Base-by-base conservation (phyloP, 768 basidiomycete genomes). In the Kockovaella imperatae region DNA sequence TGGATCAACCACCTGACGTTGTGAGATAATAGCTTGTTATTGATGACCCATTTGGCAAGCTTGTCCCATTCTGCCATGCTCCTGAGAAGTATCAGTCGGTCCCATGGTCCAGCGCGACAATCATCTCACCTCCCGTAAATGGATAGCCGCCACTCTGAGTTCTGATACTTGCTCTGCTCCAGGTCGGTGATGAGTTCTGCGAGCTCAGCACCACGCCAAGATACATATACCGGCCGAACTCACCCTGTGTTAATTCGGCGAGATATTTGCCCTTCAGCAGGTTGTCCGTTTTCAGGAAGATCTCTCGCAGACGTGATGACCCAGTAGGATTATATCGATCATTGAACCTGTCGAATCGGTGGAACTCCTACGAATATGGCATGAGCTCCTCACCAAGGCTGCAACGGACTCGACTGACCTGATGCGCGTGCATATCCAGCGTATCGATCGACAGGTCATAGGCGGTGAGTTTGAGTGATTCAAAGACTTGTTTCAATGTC, bases 401-500 rank as follows among this genome's bases (percentile, higher is more conserved):
- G 24, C 8, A 1, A 15, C 5, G 14, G 4, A 21, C 21, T 5
- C 25, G 18, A 36, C 62, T 47, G 11, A 64, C 91, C 55, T 87
- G 84, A 70, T 99, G 93, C 0, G 93, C 95, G 55, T 97, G 95
- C 95, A 99, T 99, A 66, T 99, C 95, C 32, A 99, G 79, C 3
- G 95, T 99, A 67, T 99, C 95, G 67, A 99, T 97, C 10, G 90
- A 95, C 28, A 99, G 78, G 59, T 99, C 95, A 69, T 99, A 99
- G 1, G 95, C 93, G 1, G 86, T 91, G 32, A 99, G 75, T 59
- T 91, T 83, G 24, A 99, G 79, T 11, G 88, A 91, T 64, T 95
- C 79, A 73, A 99, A 99, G n/a, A 99, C 95, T 74, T 97, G 82
- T 42, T 81, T 77, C 1, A 99, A 76, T 5, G 67, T 95, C 14